Evolutionary conservation across 2,329 filamentous ascomycete genomes (phyloP).

Genomic region (Colletotrichum navitas): DNA sequence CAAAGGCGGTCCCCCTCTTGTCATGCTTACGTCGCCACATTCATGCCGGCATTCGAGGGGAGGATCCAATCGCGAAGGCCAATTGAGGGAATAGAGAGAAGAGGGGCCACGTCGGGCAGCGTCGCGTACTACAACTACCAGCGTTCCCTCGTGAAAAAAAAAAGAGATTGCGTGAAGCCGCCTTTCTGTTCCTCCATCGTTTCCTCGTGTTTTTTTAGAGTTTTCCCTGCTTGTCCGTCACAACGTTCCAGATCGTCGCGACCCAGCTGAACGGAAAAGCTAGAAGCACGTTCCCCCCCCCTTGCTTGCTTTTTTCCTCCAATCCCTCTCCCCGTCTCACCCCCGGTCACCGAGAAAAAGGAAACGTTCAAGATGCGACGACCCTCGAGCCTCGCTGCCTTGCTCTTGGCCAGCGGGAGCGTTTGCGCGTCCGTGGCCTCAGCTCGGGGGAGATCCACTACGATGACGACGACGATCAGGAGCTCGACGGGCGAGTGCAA

Average conservation of each 20-base stretch:
- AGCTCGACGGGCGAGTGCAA: constrained; percentile 28
- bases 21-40: neutral
- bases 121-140: constrained; percentile 29
- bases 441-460: neutral
- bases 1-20: too few relatives aligned
- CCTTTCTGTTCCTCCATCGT: neutral
- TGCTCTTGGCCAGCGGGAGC: constrained; percentile 19
- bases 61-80: neutral
- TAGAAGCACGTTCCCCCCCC: constrained; percentile 12
- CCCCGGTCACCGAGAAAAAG: neutral
- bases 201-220: neutral
- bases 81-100: neutral
- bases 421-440: neutral
- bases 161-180: neutral
- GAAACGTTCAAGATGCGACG: constrained; percentile 16
- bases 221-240: neutral
- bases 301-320: neutral
- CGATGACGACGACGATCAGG: neutral
- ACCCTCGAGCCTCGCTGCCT: constrained; percentile 23
- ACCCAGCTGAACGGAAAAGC: neutral
- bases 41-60: neutral
- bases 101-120: constrained; percentile 15
- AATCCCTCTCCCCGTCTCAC: neutral
- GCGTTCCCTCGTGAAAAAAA: constrained; percentile 4
- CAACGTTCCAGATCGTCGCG: neutral